Evolutionary conservation across 257 asterid genomes (phyloP).

Genomic region (Perilla frutescens): DNA sequence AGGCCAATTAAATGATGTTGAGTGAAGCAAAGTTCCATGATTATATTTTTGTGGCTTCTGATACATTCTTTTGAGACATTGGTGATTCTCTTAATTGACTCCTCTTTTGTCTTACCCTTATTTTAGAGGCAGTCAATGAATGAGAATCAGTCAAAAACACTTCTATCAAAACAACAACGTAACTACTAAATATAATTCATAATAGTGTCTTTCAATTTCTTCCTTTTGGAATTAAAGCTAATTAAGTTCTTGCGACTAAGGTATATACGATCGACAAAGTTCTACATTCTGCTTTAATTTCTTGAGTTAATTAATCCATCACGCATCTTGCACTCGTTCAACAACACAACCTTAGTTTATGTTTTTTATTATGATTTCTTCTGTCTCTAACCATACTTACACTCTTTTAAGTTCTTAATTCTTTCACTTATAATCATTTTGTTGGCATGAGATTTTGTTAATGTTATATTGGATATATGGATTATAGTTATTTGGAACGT

Average conservation of each 20-base stretch:
- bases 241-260: too few relatives aligned
- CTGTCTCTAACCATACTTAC: too few relatives aligned
- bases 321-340: neutral
- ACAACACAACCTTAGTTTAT: too few relatives aligned
- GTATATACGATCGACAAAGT: too few relatives aligned
- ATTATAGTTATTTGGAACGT: too few relatives aligned
- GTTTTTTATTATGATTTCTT: too few relatives aligned
- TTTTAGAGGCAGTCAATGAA: neutral
- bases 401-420: too few relatives aligned
- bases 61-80: neutral
- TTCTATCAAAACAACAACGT: neutral
- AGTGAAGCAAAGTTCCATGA: neutral
- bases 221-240: neutral
- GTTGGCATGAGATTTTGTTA: too few relatives aligned
- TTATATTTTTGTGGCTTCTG: neutral
- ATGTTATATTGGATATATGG: too few relatives aligned
- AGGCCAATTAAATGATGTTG: neutral
- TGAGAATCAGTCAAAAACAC: neutral
- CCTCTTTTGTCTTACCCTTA: neutral
- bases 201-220: neutral
- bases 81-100: conserved; percentile 8
- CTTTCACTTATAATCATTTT: too few relatives aligned
- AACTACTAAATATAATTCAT: too few relatives aligned
- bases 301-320: neutral
- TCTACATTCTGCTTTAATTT: neutral